phyloP scores from a whole-genome alignment of 306 rosid genomes.

The Pachyrhizus erosus region DNA sequence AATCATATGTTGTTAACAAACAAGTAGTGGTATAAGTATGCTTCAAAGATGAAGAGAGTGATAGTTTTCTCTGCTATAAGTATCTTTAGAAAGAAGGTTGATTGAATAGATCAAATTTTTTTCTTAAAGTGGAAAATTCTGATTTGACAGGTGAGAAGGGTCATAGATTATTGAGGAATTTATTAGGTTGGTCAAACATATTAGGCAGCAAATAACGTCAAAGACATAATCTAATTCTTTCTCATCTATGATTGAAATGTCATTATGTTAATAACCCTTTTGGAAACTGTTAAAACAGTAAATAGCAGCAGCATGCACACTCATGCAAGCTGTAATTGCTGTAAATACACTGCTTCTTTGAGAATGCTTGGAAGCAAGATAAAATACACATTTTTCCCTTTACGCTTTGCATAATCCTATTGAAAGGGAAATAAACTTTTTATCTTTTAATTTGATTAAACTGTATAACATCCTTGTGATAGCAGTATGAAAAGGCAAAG shows the following conservation, averaged over 20 bases:
- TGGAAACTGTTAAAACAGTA: slow-evolving; percentile 27
- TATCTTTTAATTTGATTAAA: not conserved
- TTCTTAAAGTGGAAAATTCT: slow-evolving; percentile 27
- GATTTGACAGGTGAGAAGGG: slow-evolving; percentile 5
- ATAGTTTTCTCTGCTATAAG: not conserved
- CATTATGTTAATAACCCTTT: slow-evolving; percentile 24
- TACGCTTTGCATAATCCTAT: slow-evolving; percentile 40
- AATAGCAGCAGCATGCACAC: slow-evolving; percentile 14
- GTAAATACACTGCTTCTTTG: slow-evolving; percentile 44
- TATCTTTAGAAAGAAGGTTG: not conserved
- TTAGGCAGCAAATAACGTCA: slow-evolving; percentile 36
- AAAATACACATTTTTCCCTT: slow-evolving; percentile 40
- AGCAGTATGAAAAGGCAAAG: not conserved
- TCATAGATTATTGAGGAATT: not conserved
- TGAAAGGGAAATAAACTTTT: slow-evolving; percentile 6
- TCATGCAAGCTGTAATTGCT: slow-evolving; percentile 46
- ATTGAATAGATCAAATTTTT: not conserved
- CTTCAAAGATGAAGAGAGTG: slow-evolving; percentile 11
- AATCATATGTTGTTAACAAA: slow-evolving; percentile 7
- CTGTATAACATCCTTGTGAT: not conserved
- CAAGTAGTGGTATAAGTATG: not conserved
- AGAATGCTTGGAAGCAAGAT: slow-evolving; percentile 51
- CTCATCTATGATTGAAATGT: slow-evolving; percentile 4
- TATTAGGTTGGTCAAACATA: not conserved
- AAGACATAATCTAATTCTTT: slow-evolving; percentile 5